Evolutionary conservation across 768 basidiomycete genomes (phyloP).

Genomic region (Candolleomyces eurysporus): DNA sequence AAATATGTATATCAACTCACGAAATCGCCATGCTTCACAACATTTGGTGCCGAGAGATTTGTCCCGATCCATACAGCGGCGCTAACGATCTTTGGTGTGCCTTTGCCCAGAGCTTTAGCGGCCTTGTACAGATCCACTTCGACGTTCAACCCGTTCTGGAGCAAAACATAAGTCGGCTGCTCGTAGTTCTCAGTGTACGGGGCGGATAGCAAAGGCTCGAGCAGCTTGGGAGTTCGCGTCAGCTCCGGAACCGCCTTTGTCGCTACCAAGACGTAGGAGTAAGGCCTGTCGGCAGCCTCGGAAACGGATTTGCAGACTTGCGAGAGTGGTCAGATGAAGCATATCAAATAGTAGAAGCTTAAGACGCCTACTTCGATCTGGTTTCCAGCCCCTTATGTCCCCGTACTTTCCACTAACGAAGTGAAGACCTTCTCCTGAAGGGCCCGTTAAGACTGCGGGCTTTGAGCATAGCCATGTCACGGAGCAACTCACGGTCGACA

Average conservation of each 20-base stretch:
- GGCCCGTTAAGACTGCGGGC: not conserved
- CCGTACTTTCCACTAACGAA: constrained; percentile 63
- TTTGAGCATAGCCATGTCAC: not conserved
- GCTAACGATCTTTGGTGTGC: constrained; percentile 52
- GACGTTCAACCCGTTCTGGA: constrained; percentile 74
- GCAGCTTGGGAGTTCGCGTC: constrained; percentile 50
- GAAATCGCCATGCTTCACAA: constrained; percentile 50
- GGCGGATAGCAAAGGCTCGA: constrained; percentile 52
- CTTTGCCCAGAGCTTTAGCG: constrained; percentile 36
- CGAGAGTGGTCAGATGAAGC: not conserved
- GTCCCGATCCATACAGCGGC: constrained; percentile 55
- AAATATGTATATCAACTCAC: constrained; percentile 34
- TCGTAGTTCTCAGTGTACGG: constrained; percentile 43
- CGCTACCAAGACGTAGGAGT: constrained; percentile 63
- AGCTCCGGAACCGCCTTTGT: constrained; percentile 75
- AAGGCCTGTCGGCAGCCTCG: constrained; percentile 59
- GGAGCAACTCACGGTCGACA: constrained; percentile 40
- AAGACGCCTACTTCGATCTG: constrained; percentile 53
- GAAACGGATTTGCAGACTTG: constrained; percentile 57
- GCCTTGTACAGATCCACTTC: constrained; percentile 64
- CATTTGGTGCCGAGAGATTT: constrained; percentile 44
- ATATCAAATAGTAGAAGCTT: not conserved
- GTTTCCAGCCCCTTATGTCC: constrained; percentile 54
- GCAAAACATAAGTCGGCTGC: constrained; percentile 59
- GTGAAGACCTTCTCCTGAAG: constrained; percentile 49